Evolutionary conservation across 1,284 basidiomycete species (phyloP).

Genomic region (Pyrrhoderma lamaoense): DNA sequence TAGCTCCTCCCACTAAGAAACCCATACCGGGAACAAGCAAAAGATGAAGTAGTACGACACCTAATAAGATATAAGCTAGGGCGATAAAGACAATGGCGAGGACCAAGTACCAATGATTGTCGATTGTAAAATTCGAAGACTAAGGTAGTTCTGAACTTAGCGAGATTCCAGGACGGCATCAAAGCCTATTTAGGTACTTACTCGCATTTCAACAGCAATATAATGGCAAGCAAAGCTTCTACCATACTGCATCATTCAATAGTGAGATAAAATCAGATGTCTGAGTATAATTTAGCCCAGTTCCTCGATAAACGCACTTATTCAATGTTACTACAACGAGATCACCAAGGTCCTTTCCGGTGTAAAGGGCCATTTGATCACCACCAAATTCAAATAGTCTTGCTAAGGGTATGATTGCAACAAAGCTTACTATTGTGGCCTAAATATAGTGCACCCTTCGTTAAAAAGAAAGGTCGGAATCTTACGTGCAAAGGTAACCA

Average conservation of each 20-base stretch:
- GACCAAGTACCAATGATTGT: conserved; percentile 43
- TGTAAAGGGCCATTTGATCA: conserved; percentile 21
- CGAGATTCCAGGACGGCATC: not conserved
- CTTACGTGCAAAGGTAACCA: conserved; percentile 5
- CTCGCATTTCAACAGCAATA: conserved; percentile 58
- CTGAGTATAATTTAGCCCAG: too few species aligned
- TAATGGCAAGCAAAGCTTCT: conserved; percentile 60
- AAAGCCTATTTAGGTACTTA: conserved; percentile 28
- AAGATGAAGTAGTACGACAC: conserved; percentile 54
- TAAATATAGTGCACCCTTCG: not conserved
- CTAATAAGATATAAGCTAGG: conserved; percentile 24
- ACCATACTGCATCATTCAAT: conserved; percentile 26
- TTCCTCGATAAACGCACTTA: conserved; percentile 22
- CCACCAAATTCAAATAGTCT: conserved; percentile 23
- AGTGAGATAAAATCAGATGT: not conserved
- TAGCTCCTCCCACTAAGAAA: conserved; percentile 52
- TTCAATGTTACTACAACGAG: conserved; percentile 24
- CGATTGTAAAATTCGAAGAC: conserved; percentile 48
- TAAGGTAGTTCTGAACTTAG: conserved; percentile 18
- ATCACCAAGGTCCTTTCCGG: conserved; percentile 21
- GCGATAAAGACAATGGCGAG: not conserved
- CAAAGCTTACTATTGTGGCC: conserved; percentile 7
- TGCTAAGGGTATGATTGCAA: conserved; percentile 22
- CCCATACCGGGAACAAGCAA: conserved; percentile 52
- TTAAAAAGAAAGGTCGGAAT: not conserved